phyloP scores from a whole-genome alignment of 805 yeast genomes.

The Candida gorgasii region DNA sequence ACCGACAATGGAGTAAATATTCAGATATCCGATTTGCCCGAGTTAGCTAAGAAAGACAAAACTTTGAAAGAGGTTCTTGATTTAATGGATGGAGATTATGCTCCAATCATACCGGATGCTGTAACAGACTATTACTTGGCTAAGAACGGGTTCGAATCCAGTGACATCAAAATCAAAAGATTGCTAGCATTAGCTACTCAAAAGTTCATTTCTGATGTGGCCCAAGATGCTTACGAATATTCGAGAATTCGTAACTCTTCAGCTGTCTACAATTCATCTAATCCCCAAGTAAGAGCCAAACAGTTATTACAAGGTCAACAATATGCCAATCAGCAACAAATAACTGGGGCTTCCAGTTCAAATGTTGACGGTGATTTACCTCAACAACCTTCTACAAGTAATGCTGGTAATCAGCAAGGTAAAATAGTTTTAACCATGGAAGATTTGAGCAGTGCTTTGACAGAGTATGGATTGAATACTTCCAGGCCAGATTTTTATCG shows the following conservation, averaged over 20 bases:
- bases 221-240: conserved; percentile 95
- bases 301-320: conserved; percentile 71
- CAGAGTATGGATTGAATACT: conserved; percentile 89
- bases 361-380: conserved; percentile 39
- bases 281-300: conserved; percentile 83
- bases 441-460: conserved; percentile 86
- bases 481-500: conserved; percentile 94
- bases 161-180: conserved; percentile 73
- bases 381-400: conserved; percentile 35
- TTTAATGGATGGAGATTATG: conserved; percentile 83
- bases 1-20: conserved; percentile 11
- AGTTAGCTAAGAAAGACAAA: conserved; percentile 73
- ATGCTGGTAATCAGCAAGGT: conserved; percentile 58
- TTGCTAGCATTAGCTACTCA: conserved; percentile 93
- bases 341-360: conserved; percentile 27
- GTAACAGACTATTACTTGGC: conserved; percentile 91
- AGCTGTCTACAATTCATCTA: conserved; percentile 80
- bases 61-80: conserved; percentile 81
- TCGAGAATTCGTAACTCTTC: conserved; percentile 88
- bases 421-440: conserved; percentile 90
- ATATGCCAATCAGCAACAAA: conserved; percentile 40
- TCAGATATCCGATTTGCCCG: conserved; percentile 50
- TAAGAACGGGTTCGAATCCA: conserved; percentile 79
- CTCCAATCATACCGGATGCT: conserved; percentile 95
- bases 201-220: conserved; percentile 89